Conservation (phyloP, 1,139 yeast species). For the Sugiyamaella neomexicana region DNA sequence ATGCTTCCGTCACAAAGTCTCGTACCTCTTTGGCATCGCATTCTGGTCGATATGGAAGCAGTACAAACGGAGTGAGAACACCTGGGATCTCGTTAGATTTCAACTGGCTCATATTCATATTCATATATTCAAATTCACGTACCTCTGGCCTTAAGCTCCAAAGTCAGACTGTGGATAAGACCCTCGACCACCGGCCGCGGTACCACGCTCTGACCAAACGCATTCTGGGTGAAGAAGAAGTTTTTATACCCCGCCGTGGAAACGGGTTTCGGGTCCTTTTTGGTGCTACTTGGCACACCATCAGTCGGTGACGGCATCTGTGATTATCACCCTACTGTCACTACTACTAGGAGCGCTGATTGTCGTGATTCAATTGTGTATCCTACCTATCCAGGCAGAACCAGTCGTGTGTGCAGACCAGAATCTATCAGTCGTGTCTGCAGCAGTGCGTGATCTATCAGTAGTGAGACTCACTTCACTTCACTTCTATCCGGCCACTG, state of each 20-base stretch:
- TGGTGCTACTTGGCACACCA: not conserved
- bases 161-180: constrained; percentile 35
- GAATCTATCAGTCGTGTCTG: too few relatives aligned
- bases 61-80: constrained; percentile 37
- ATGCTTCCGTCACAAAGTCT: constrained; percentile 31
- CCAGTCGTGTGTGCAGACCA: too few relatives aligned
- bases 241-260: constrained; percentile 24
- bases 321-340: not conserved
- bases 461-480: too few relatives aligned
- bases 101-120: not conserved
- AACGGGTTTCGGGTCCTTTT: not conserved
- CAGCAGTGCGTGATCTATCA: too few relatives aligned
- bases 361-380: not conserved
- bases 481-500: too few relatives aligned
- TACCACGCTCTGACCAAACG: constrained; percentile 29
- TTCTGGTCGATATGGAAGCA: constrained; percentile 38
- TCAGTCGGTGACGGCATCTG: constrained; percentile 10
- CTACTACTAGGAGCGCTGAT: not conserved
- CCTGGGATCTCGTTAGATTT: constrained; percentile 21
- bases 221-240: constrained; percentile 34
- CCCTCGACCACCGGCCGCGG: constrained; percentile 37
- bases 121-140: not conserved
- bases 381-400: too few relatives aligned
- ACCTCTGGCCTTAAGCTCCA: constrained; percentile 39
- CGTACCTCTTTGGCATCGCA: constrained; percentile 31